phyloP scores from a whole-genome alignment of 495 filamentous ascomycete genomes.

The Penicillium taxi region DNA sequence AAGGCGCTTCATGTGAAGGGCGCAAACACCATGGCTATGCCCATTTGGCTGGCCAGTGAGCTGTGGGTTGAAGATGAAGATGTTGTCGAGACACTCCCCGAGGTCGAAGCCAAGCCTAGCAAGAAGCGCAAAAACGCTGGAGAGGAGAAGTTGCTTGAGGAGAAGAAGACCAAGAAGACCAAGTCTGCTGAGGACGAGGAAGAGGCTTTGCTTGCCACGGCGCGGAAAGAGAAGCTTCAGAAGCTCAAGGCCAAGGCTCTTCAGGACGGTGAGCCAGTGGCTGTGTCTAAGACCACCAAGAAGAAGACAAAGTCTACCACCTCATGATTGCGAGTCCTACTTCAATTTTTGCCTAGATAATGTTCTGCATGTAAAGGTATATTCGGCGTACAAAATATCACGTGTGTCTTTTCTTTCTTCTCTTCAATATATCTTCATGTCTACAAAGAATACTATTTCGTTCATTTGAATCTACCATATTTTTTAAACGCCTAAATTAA shows the following conservation, averaged over 20 bases:
- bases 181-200: constrained; percentile 40
- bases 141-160: constrained; percentile 51
- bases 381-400: constrained; percentile 36
- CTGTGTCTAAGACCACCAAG: constrained; percentile 20
- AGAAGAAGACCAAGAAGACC: constrained; percentile 48
- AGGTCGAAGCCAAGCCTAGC: constrained; percentile 48
- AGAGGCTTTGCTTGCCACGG: constrained; percentile 42
- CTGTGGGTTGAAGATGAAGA: constrained; percentile 78
- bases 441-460: neutral
- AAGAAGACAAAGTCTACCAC: constrained; percentile 42
- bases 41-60: constrained; percentile 85
- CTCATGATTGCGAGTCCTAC: constrained; percentile 24
- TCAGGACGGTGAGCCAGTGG: constrained; percentile 29
- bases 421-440: constrained; percentile 3
- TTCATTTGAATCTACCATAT: neutral
- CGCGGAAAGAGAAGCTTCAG: constrained; percentile 53
- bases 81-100: constrained; percentile 51
- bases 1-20: constrained; percentile 82
- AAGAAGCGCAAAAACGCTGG: constrained; percentile 58
- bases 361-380: constrained; percentile 31
- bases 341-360: constrained; percentile 20
- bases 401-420: constrained; percentile 18
- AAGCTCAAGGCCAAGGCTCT: constrained; percentile 45
- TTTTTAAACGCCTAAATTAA: neutral
- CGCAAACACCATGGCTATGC: constrained; percentile 73